Evolutionary conservation across 1,284 basidiomycete species (phyloP).

Genomic region (Naganishia sp.): DNA sequence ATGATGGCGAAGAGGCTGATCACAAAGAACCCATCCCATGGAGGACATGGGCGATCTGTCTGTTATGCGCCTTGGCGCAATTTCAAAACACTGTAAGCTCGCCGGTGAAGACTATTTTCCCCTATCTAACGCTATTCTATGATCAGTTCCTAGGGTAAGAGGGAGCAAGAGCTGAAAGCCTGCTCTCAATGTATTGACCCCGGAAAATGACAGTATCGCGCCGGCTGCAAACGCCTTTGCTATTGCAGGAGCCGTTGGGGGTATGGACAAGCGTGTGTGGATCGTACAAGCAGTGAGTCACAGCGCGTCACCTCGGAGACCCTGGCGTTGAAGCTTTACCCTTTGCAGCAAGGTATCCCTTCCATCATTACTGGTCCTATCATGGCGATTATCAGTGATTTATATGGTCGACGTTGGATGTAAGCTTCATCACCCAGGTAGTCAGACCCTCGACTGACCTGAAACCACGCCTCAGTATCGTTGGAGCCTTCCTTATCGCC

Average conservation of each 20-base stretch:
- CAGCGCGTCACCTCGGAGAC: not conserved
- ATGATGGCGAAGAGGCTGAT: conserved; percentile 6
- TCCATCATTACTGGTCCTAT: conserved; percentile 26
- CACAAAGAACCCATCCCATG: conserved; percentile 11
- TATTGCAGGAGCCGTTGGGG: conserved; percentile 15
- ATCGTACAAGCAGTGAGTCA: conserved; percentile 22
- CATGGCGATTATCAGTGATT: conserved; percentile 23
- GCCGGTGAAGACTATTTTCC: too few species aligned
- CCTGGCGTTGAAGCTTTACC: not conserved
- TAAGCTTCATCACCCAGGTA: not conserved
- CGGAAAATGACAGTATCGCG: conserved; percentile 5
- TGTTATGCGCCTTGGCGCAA: conserved; percentile 12
- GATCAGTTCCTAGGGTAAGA: conserved; percentile 16
- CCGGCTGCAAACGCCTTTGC: conserved; percentile 22
- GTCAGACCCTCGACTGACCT: not conserved
- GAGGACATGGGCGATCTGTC: conserved; percentile 13
- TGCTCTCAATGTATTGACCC: not conserved
- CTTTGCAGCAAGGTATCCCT: conserved; percentile 15
- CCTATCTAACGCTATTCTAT: not conserved
- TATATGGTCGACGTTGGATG: conserved; percentile 24
- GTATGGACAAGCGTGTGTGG: conserved; percentile 23
- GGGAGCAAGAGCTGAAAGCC: too few species aligned
- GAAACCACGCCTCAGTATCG: not conserved
- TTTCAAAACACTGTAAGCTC: conserved; percentile 18
- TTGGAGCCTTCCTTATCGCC: conserved; percentile 13